Base-by-base conservation (phyloP, 805 yeast species). In the Metschnikowia drakensbergensis region DNA sequence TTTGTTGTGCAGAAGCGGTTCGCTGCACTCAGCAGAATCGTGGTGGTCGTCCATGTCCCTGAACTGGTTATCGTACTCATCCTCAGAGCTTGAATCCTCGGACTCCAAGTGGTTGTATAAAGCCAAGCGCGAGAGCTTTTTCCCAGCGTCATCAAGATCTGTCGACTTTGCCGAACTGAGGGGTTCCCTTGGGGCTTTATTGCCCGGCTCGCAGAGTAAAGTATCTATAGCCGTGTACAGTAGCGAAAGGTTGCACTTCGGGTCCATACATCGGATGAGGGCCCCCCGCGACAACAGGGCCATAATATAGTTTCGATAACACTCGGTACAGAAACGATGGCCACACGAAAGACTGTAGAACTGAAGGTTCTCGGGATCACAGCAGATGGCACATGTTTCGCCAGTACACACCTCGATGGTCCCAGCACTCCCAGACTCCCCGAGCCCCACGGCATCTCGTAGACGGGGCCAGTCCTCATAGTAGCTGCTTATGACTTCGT, bases 381-480 rank as follows among this genome's bases (percentile, higher is more conserved):
- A 87, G 65, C 97, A 91, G n/a, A 91, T 82, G 11, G 65, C 58
- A 62, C 97, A 89, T 27, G 62, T 52, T 53, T 73, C 79, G 41
- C 57, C 47, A 7, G 8, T 8, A 6, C 8, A 11, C n/a, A 9
- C 6, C 29, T 23, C 28, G 4, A 39, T 43, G 13, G 10, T 11
- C 25, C 31, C 45, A 27, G 27, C 5, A 5, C 2, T 5, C 22
- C n/a, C 47, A 42, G 27, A 49, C 37, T 1, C 46, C n/a, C 29
- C 30, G 10, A 71, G 47, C 2, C 76, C 76, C 47, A 69, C 58
- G 0, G 53, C 54, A n/a, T 52, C 49, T 17, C 59, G 59, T 22
- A 71, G 59, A 31, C 54, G 45, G 10, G 49, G 51, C 49, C 58
- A 50, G 52, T 69, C 55, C 42, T 69, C 74, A 54, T 62, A 71